Percentiles rank a stretch among this genome's conserved stretches.
phyloP scores from a whole-genome alignment of 164 flowering plant species.

The Umbilicus rupestris region DNA sequence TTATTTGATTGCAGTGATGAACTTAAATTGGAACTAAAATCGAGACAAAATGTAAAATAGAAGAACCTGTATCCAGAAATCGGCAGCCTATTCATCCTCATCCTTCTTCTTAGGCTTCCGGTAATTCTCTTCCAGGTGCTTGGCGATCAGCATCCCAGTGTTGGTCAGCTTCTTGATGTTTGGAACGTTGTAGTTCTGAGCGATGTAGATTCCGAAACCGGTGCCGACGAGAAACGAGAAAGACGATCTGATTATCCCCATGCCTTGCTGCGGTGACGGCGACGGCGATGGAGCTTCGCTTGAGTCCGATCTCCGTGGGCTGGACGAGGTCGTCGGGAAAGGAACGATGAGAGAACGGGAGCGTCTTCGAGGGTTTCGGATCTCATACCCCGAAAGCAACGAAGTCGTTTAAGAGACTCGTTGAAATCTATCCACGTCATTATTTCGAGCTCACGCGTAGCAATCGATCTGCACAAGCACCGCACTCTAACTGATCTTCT shows the following conservation, averaged over 20 bases:
- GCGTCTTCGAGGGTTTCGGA: too few relatives aligned
- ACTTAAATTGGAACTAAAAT: not conserved
- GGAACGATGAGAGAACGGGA: too few relatives aligned
- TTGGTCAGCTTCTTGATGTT: conserved; percentile 43
- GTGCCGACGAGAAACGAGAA: conserved; percentile 54
- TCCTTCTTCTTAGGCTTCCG: conserved; percentile 54
- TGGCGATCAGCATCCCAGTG: conserved; percentile 40
- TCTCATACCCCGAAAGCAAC: too few relatives aligned
- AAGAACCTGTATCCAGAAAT: too few relatives aligned
- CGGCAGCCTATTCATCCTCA: conserved; percentile 26
- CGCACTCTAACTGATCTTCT: too few relatives aligned
- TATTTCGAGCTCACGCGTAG: too few relatives aligned
- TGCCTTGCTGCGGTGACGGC: conserved; percentile 4
- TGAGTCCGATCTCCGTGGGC: too few relatives aligned
- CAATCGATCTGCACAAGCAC: too few relatives aligned
- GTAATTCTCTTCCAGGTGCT: conserved; percentile 51
- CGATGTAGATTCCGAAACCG: conserved; percentile 46
- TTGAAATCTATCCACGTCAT: too few relatives aligned
- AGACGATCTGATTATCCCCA: conserved; percentile 44
- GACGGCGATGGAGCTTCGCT: too few relatives aligned
- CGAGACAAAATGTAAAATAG: not conserved
- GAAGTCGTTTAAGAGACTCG: too few relatives aligned
- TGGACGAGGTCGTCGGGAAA: too few relatives aligned
- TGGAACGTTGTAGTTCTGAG: conserved; percentile 77
- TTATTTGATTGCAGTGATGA: not conserved